These are phyloP conservation scores for Beauveria bassiana DNA, from an alignment of 2,329 filamentous ascomycete species.

Conservation along the genomic window DNA sequence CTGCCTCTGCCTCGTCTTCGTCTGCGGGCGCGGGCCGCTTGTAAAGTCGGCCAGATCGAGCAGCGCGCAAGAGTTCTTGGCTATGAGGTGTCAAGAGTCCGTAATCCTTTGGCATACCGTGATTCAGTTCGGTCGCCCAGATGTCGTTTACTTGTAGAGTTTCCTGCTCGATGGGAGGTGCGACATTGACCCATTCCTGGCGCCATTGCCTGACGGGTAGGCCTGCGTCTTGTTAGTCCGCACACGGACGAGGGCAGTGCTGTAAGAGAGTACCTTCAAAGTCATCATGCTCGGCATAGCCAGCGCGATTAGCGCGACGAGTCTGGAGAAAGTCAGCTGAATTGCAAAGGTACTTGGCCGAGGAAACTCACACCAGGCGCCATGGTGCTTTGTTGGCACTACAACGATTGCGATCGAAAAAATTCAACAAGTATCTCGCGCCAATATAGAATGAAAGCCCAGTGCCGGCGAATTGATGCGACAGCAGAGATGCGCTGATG, in stretches of 20 bases:
- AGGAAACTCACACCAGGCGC: constrained; percentile 9
- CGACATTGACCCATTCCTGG: constrained; percentile 60
- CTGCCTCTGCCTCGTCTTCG: constrained; percentile 49
- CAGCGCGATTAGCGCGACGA: constrained; percentile 48
- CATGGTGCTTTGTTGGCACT: constrained; percentile 8
- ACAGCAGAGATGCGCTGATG: constrained; percentile 6
- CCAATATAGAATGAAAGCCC: not conserved
- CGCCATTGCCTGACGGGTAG: constrained; percentile 89
- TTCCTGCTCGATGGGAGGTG: constrained; percentile 58
- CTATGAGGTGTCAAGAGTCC: constrained; percentile 70
- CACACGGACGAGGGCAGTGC: not conserved
- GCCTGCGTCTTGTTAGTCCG: constrained; percentile 38
- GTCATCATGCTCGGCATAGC: constrained; percentile 53
- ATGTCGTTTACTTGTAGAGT: constrained; percentile 54
- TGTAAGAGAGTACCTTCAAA: constrained; percentile 42
- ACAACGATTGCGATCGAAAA: not conserved
- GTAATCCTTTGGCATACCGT: constrained; percentile 79
- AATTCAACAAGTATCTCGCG: not conserved
- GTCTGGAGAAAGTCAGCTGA: constrained; percentile 31
- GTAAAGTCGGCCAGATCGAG: constrained; percentile 67
- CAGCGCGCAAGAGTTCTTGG: constrained; percentile 73
- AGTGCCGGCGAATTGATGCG: constrained; percentile 4
- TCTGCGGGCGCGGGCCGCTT: constrained; percentile 60
- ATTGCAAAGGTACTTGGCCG: not conserved
- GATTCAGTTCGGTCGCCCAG: constrained; percentile 68